phyloP scores from a whole-genome alignment of 1,139 yeast genomes.

The Trichomonascaceae sp. region DNA sequence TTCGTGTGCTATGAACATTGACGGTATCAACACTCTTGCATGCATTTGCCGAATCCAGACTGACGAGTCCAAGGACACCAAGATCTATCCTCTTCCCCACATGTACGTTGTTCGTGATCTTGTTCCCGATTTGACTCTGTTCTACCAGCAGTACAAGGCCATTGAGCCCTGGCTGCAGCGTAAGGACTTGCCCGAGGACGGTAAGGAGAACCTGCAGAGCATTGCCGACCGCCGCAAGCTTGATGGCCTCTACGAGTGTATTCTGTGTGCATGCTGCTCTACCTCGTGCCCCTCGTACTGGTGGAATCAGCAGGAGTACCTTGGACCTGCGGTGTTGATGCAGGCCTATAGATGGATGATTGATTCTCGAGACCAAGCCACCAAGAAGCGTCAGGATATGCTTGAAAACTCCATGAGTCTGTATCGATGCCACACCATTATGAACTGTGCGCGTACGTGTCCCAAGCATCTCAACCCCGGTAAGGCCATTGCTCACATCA shows the following conservation, averaged over 20 bases:
- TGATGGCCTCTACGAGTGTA: slow-evolving; percentile 96
- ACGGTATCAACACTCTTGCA: slow-evolving; percentile 93
- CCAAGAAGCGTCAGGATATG: slow-evolving; percentile 69
- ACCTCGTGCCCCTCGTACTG: slow-evolving; percentile 99
- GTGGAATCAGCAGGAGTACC: slow-evolving; percentile 99
- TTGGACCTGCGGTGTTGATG: slow-evolving; percentile 98
- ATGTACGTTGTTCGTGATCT: slow-evolving; percentile 95
- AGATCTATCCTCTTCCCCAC: slow-evolving; percentile 95
- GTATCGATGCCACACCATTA: slow-evolving; percentile 97
- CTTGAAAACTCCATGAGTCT: slow-evolving; percentile 94
- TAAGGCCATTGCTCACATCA: slow-evolving; percentile 91
- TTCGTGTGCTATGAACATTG: slow-evolving; percentile 99
- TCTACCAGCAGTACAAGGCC: slow-evolving; percentile 96
- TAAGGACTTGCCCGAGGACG: slow-evolving; percentile 67
- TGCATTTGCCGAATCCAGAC: slow-evolving; percentile 90
- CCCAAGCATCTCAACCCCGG: slow-evolving; percentile 99
- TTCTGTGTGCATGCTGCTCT: slow-evolving; percentile 96
- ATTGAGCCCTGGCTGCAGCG: slow-evolving; percentile 95
- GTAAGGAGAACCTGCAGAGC: slow-evolving; percentile 85
- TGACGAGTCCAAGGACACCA: slow-evolving; percentile 58
- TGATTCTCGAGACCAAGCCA: slow-evolving; percentile 92
- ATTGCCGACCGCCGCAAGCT: slow-evolving; percentile 90
- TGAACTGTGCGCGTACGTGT: slow-evolving; percentile 97
- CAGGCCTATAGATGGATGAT: slow-evolving; percentile 99
- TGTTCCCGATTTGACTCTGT: slow-evolving; percentile 95